Conservation (phyloP, 2,329 filamentous ascomycete species). For the Nothophoma quercina region DNA sequence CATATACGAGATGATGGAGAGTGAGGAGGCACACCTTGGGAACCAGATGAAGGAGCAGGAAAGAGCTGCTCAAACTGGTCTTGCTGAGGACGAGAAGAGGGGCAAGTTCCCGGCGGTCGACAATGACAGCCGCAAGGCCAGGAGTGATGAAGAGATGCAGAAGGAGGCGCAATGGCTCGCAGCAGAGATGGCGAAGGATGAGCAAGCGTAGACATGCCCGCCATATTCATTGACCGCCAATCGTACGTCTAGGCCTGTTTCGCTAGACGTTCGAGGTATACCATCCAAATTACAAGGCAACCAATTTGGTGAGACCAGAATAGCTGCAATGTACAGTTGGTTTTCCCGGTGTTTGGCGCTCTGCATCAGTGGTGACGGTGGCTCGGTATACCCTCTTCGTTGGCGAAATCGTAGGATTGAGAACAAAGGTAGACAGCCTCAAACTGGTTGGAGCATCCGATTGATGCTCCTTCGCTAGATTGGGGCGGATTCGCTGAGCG, state of each 20-base stretch:
- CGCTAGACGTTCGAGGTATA: too few species aligned
- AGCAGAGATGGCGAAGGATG: conserved; percentile 59
- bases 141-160: conserved; percentile 78
- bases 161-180: conserved; percentile 76
- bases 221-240: too few species aligned
- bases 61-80: conserved; percentile 51
- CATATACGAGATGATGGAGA: conserved; percentile 84
- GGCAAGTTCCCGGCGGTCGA: conserved; percentile 74
- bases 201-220: conserved; percentile 13
- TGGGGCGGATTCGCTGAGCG: conserved; percentile 36
- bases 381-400: conserved; percentile 23
- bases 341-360: conserved; percentile 28
- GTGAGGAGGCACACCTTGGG: conserved; percentile 83
- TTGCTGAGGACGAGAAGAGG: conserved; percentile 44
- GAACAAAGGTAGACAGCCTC: conserved; percentile 22
- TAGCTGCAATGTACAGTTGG: too few species aligned
- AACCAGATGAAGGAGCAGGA: conserved; percentile 68
- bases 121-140: conserved; percentile 67
- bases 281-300: too few species aligned
- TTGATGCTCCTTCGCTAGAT: conserved; percentile 26
- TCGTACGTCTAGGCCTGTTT: too few species aligned
- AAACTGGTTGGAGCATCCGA: background rate
- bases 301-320: too few species aligned
- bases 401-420: too few species aligned
- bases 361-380: conserved; percentile 31